phyloP scores from a whole-genome alignment of 306 rosid species.

The peach (Prunus persica) region DNA sequence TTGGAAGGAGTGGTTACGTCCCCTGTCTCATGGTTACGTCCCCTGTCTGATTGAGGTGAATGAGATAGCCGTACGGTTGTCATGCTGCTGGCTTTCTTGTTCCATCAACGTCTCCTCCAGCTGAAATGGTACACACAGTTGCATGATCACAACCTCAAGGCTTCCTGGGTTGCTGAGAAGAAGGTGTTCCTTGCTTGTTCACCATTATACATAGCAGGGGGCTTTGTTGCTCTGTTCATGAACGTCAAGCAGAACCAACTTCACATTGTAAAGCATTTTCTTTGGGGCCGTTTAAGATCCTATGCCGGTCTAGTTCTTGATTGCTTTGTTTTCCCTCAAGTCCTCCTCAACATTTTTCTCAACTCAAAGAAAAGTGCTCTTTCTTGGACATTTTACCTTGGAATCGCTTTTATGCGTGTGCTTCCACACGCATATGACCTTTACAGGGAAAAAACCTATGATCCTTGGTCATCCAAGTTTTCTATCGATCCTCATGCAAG shows the following conservation, averaged over 20 bases:
- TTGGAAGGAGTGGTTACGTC: no score
- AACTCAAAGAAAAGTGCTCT: no score
- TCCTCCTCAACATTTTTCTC: not conserved
- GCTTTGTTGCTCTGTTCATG: not conserved
- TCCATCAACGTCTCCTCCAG: not conserved
- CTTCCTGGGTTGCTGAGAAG: not conserved
- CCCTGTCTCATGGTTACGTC: no score
- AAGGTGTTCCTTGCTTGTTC: not conserved
- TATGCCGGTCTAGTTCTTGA: not conserved
- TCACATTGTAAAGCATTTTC: not conserved
- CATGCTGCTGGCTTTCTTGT: not conserved
- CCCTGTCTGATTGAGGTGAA: not conserved
- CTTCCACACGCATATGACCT: constrained; percentile 51
- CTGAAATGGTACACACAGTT: not conserved
- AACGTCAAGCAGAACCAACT: not conserved
- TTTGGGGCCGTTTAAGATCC: not conserved
- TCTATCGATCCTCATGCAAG: constrained; percentile 8
- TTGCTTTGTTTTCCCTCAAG: not conserved
- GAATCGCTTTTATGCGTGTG: constrained; percentile 33
- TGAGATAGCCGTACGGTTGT: not conserved
- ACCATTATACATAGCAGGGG: not conserved
- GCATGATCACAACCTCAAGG: not conserved
- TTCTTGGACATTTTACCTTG: no score
- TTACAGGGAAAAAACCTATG: constrained; percentile 22
- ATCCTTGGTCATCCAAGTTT: constrained; percentile 29